A percentile compares a stretch with the other conserved stretches of the same genome.
Evolutionary conservation across 768 basidiomycete species (phyloP).

Genomic region (Crepidotus variabilis): DNA sequence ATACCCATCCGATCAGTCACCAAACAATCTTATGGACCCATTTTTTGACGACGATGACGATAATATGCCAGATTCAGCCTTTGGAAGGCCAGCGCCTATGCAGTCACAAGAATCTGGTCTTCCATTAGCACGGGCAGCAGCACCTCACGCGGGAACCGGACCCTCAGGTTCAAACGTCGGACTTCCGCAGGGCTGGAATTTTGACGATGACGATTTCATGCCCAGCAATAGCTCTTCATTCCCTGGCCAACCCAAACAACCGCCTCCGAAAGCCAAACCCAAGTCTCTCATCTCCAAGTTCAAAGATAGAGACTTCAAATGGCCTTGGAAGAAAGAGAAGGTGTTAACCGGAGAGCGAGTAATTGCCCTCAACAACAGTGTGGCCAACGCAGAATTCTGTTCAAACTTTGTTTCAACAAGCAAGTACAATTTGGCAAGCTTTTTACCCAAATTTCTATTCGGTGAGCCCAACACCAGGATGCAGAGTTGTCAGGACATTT

Average conservation of each 20-base stretch:
- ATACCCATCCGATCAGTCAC: constrained; percentile 35
- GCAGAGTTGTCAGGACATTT: not conserved
- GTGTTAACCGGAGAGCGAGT: constrained; percentile 70
- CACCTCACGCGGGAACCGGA: constrained; percentile 56
- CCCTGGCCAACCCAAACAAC: constrained; percentile 38
- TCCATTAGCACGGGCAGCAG: constrained; percentile 55
- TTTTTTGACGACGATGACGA: constrained; percentile 89
- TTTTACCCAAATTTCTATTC: constrained; percentile 88
- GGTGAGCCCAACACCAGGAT: constrained; percentile 47
- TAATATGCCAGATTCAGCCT: constrained; percentile 64
- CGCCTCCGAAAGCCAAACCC: constrained; percentile 21
- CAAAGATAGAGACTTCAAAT: constrained; percentile 56
- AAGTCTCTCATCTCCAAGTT: constrained; percentile 19
- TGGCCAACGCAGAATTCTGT: constrained; percentile 61
- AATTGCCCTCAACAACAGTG: constrained; percentile 76
- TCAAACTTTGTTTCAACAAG: constrained; percentile 90
- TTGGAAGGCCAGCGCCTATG: constrained; percentile 47
- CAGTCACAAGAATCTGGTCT: constrained; percentile 53
- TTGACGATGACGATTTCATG: constrained; percentile 62
- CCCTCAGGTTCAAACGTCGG: constrained; percentile 46
- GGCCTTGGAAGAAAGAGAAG: constrained; percentile 79
- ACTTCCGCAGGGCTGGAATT: constrained; percentile 67
- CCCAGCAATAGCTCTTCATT: constrained; percentile 34
- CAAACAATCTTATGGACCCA: constrained; percentile 67
- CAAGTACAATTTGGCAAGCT: constrained; percentile 88